Conservation (phyloP, 2,329 filamentous ascomycete species). For the Fusarium penzigii region DNA sequence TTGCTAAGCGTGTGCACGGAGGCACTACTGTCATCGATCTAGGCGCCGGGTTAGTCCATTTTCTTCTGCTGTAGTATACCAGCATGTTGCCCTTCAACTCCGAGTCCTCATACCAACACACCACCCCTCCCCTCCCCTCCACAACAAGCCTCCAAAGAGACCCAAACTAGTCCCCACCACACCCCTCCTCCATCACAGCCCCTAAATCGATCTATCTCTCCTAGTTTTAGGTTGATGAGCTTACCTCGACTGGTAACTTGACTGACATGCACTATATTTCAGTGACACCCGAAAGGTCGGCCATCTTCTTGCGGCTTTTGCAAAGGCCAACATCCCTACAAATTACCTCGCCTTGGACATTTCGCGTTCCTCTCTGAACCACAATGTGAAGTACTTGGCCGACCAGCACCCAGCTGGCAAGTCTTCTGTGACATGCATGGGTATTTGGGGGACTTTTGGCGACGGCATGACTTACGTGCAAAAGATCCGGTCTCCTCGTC, state of each 20-base stretch:
- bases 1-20: conserved; percentile 32
- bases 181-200: background rate
- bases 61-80: conserved; percentile 6
- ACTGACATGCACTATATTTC: conserved; percentile 8
- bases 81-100: too few species aligned
- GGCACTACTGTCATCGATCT: conserved; percentile 41
- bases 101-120: background rate
- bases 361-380: conserved; percentile 36
- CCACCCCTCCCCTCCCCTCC: too few species aligned
- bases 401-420: conserved; percentile 27
- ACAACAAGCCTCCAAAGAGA: background rate
- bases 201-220: conserved; percentile 15
- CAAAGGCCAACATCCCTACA: conserved; percentile 28
- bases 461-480: conserved; percentile 36
- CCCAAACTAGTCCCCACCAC: background rate
- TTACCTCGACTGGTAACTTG: conserved; percentile 16
- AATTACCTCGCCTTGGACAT: conserved; percentile 45
- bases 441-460: conserved; percentile 43
- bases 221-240: conserved; percentile 8
- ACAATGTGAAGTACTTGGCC: conserved; percentile 36
- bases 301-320: conserved; percentile 38
- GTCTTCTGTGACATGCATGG: conserved; percentile 36
- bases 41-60: conserved; percentile 41
- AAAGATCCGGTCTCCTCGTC: conserved; percentile 31
- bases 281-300: conserved; percentile 45